Evolutionary conservation across 805 yeast genomes (phyloP).

Genomic region (Suhomyces vadensis): DNA sequence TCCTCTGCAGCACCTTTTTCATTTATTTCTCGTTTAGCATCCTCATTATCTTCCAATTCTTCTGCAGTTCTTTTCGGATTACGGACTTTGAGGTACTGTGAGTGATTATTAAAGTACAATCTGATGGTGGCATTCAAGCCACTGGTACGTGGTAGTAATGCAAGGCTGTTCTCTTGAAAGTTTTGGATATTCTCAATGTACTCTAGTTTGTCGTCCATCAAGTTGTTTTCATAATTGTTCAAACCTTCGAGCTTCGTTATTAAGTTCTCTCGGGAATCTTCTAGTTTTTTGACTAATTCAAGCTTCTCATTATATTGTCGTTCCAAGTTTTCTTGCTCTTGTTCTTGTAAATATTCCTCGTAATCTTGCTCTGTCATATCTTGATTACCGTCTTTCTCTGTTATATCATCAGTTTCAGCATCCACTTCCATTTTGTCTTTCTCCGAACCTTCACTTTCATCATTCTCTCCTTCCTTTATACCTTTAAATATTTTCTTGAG

Average conservation of each 20-base stretch:
- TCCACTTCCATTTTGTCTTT: background rate
- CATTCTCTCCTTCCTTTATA: conserved; percentile 14
- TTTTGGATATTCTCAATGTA: conserved; percentile 34
- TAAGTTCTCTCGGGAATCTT: conserved; percentile 21
- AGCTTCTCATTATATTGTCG: conserved; percentile 18
- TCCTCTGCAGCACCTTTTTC: conserved; percentile 19
- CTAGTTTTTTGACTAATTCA: conserved; percentile 14
- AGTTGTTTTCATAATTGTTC: conserved; percentile 34
- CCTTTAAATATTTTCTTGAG: conserved; percentile 48
- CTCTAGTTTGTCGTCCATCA: conserved; percentile 39
- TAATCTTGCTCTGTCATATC: conserved; percentile 22
- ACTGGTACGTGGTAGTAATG: background rate
- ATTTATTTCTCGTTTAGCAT: conserved; percentile 35
- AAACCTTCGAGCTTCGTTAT: conserved; percentile 22
- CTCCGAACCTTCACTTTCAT: background rate
- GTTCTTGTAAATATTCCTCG: conserved; percentile 20
- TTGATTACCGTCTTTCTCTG: conserved; percentile 7
- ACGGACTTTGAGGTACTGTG: conserved; percentile 45
- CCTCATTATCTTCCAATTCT: conserved; percentile 42
- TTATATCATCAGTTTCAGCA: background rate
- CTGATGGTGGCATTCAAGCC: background rate
- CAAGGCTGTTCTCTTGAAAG: conserved; percentile 23
- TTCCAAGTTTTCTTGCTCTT: conserved; percentile 27
- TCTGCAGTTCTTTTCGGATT: conserved; percentile 40
- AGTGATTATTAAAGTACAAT: conserved; percentile 42